Percentiles rank a stretch among this genome's conserved stretches.
Evolutionary conservation across 1,284 basidiomycete genomes (phyloP).

Genomic region (Cutaneotrichosporon mucoides): DNA sequence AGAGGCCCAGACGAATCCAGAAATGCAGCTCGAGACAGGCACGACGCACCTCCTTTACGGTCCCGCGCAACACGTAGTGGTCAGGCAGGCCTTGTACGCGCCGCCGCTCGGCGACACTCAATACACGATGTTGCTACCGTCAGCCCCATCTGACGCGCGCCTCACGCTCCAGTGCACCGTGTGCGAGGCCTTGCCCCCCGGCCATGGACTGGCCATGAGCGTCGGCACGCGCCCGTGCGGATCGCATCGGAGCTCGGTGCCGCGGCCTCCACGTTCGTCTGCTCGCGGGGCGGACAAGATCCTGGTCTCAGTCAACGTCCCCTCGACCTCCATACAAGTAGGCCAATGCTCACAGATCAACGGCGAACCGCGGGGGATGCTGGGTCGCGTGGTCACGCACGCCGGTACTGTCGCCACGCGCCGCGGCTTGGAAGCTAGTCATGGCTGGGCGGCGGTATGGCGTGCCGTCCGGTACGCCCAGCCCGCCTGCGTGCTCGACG

Average conservation of each 20-base stretch:
- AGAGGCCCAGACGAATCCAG: no score
- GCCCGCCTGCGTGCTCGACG: background rate
- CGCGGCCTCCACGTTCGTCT: background rate
- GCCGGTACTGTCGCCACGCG: conserved; percentile 2
- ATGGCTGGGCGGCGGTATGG: conserved; percentile 8
- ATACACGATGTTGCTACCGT: conserved; percentile 13
- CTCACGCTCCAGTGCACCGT: conserved; percentile 25
- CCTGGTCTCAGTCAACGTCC: background rate
- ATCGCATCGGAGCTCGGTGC: background rate
- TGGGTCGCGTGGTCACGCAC: conserved; percentile 22
- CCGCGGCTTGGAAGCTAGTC: conserved; percentile 18
- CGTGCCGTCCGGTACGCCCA: conserved; percentile 11
- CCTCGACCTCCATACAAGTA: no score
- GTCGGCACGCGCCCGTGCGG: conserved; percentile 10
- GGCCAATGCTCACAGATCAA: background rate
- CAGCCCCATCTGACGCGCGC: background rate
- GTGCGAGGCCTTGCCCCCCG: conserved; percentile 14
- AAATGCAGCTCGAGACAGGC: no score
- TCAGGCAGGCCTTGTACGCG: conserved; percentile 31
- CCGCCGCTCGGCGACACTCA: conserved; percentile 28
- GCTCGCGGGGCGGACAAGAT: background rate
- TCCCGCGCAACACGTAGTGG: conserved; percentile 18
- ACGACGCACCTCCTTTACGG: conserved; percentile 12
- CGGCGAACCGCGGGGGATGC: background rate
- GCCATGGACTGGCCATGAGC: conserved; percentile 17